phyloP scores from a whole-genome alignment of 176 grass and related monocot genomes.

The Phoenix roebelenii region DNA sequence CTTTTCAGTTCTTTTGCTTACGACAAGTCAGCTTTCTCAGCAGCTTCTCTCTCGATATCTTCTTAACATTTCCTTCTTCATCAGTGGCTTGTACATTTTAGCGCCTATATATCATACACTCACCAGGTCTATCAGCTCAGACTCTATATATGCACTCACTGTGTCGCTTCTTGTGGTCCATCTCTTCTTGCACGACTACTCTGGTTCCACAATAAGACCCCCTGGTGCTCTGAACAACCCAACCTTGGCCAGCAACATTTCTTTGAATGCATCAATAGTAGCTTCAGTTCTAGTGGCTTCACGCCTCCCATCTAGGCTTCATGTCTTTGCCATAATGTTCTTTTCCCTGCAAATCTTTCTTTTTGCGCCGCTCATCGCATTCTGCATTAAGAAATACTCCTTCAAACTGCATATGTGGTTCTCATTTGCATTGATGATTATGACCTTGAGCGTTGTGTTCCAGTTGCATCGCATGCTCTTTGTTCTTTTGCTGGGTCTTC shows the following conservation, averaged over 20 bases:
- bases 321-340: slow-evolving; percentile 88
- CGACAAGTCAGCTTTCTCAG: slow-evolving; percentile 41
- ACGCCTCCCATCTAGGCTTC: slow-evolving; percentile 61
- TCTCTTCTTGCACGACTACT: slow-evolving; percentile 93
- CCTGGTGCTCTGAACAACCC: slow-evolving; percentile 83
- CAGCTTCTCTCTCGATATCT: slow-evolving; percentile 54
- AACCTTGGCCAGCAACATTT: slow-evolving; percentile 81
- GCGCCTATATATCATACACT: slow-evolving; percentile 85
- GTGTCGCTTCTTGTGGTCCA: slow-evolving; percentile 78
- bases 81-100: slow-evolving; percentile 73
- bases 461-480: slow-evolving; percentile 69
- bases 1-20: slow-evolving; percentile 63
- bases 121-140: slow-evolving; percentile 90
- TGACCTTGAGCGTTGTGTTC: slow-evolving; percentile 52
- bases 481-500: slow-evolving; percentile 39
- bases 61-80: slow-evolving; percentile 88
- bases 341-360: slow-evolving; percentile 90
- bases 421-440: slow-evolving; percentile 46
- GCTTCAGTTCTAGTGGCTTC: slow-evolving; percentile 88
- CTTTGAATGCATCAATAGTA: slow-evolving; percentile 81
- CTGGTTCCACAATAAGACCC: slow-evolving; percentile 80
- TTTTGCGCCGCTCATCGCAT: slow-evolving; percentile 76
- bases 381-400: slow-evolving; percentile 88
- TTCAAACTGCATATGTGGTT: slow-evolving; percentile 58
- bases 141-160: slow-evolving; percentile 73